A percentile compares a stretch with the other conserved stretches of the same genome.
phyloP scores from a whole-genome alignment of 176 grass and related monocot species.

The Phoenix roebelenii region DNA sequence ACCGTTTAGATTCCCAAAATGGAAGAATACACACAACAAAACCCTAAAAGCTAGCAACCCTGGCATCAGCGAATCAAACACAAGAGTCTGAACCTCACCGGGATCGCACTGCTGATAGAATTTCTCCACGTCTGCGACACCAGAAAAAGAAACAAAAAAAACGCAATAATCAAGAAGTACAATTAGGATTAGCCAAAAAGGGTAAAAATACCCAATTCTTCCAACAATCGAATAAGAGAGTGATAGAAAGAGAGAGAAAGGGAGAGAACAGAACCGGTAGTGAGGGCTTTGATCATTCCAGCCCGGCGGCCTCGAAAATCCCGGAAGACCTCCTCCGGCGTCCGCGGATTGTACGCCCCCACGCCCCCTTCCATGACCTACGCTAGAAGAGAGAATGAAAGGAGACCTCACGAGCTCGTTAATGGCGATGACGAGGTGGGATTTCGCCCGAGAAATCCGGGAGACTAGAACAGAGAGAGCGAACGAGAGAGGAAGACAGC shows the following conservation, averaged over 20 bases:
- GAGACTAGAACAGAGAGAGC: too few relatives aligned
- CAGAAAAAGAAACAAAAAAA: slow-evolving; percentile 19
- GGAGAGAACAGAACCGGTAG: slow-evolving; percentile 46
- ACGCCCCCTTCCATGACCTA: slow-evolving; percentile 33
- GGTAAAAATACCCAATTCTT: not conserved
- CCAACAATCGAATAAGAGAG: not conserved
- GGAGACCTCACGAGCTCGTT: slow-evolving; percentile 4
- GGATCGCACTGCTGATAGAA: slow-evolving; percentile 75
- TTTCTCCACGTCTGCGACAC: slow-evolving; percentile 62
- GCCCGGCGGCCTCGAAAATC: slow-evolving; percentile 75
- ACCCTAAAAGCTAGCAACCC: not conserved
- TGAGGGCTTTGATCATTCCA: slow-evolving; percentile 90
- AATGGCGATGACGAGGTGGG: too few relatives aligned
- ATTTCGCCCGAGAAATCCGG: too few relatives aligned
- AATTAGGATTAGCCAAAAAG: not conserved
- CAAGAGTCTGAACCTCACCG: slow-evolving; percentile 33
- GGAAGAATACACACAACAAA: not conserved
- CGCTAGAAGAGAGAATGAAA: not conserved
- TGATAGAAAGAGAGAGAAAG: not conserved
- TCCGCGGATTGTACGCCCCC: slow-evolving; percentile 40
- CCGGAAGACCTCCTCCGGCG: slow-evolving; percentile 91
- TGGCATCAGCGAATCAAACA: not conserved
- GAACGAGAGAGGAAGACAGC: too few relatives aligned
- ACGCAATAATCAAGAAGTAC: not conserved
- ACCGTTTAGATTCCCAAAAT: not conserved